Evolutionary conservation across 352 stramenopile species (phyloP).

Genomic region (Pythium plurisporium): DNA sequence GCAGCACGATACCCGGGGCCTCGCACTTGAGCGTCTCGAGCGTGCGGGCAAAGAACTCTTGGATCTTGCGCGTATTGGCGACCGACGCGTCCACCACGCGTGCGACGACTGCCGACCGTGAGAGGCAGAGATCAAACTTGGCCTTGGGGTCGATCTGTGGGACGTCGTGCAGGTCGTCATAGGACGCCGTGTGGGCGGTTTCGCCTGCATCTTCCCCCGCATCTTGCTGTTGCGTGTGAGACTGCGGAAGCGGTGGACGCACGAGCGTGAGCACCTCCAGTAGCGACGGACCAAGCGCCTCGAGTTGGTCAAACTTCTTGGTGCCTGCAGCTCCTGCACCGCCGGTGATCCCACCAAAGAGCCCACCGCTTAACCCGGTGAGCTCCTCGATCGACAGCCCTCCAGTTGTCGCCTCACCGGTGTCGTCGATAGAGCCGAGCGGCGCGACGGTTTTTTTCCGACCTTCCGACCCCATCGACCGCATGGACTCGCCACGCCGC

Average conservation of each 20-base stretch:
- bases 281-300: conserved; percentile 45
- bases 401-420: not conserved
- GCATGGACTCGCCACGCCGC: not conserved
- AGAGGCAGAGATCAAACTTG: conserved; percentile 45
- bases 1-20: conserved; percentile 45
- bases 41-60: conserved; percentile 62
- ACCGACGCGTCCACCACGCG: conserved; percentile 30
- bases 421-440: not conserved
- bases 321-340: not conserved
- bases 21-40: conserved; percentile 55
- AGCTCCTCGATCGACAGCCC: not conserved
- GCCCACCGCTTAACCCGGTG: not conserved
- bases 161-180: conserved; percentile 8
- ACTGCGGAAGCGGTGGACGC: conserved; percentile 29
- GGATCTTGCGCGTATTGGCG: conserved; percentile 50
- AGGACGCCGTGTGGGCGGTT: conserved; percentile 10
- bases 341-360: not conserved
- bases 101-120: conserved; percentile 41
- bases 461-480: not conserved
- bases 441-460: not conserved
- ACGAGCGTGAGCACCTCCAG: conserved; percentile 44
- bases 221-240: conserved; percentile 20
- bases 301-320: conserved; percentile 35
- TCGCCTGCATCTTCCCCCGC: conserved; percentile 23
- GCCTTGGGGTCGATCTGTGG: not conserved